Evolutionary conservation across 2,329 filamentous ascomycete genomes (phyloP).

Genomic region (Sporothrix globosa): DNA sequence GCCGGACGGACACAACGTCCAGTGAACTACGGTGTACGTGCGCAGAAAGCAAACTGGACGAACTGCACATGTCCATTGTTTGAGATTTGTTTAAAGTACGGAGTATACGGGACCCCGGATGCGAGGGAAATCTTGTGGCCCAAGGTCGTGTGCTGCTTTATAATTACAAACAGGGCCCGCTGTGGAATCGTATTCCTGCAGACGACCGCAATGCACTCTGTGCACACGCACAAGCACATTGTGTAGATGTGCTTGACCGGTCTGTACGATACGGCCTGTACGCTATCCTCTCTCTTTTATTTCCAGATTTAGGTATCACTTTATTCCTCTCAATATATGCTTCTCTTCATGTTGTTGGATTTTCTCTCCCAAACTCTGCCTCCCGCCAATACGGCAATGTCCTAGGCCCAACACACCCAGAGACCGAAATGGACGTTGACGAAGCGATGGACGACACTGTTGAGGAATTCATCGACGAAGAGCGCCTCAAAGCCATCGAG

Average conservation of each 20-base stretch:
- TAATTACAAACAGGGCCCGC: not conserved
- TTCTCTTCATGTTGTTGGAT: too few relatives aligned
- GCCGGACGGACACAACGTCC: not conserved
- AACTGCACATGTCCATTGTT: not conserved
- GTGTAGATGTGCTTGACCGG: not conserved
- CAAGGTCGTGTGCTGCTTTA: not conserved
- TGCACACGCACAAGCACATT: not conserved
- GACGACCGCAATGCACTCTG: not conserved
- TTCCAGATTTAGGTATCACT: not conserved
- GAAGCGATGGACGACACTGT: too few relatives aligned
- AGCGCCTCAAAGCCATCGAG: conserved; percentile 3
- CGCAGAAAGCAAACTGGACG: not conserved
- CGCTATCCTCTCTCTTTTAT: not conserved
- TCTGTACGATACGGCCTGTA: not conserved
- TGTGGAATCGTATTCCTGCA: not conserved
- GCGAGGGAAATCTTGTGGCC: not conserved
- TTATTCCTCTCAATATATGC: not conserved
- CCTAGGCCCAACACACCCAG: not conserved
- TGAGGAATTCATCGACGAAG: not conserved
- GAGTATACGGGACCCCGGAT: not conserved
- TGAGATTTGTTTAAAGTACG: not conserved
- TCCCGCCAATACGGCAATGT: not conserved
- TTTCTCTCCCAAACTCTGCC: not conserved
- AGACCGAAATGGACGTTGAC: not conserved
- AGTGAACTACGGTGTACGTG: not conserved